Percentiles rank a stretch among this genome's conserved stretches.
phyloP scores from a whole-genome alignment of 192 early-diverging fungal species.

The Linnemannia exigua region DNA sequence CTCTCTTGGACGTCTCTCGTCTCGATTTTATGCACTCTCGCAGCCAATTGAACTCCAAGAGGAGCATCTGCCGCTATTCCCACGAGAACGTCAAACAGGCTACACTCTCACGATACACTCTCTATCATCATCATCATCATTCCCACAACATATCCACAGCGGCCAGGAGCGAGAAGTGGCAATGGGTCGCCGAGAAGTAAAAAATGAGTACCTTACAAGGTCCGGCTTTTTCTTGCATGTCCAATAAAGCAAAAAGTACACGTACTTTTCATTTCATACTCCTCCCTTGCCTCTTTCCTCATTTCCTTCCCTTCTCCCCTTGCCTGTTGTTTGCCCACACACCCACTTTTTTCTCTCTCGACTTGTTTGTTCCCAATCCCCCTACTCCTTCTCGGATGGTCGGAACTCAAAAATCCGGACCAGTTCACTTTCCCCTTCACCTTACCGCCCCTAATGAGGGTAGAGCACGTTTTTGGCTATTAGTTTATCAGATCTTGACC shows the following conservation, averaged over 20 bases:
- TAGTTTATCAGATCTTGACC: neutral
- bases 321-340: neutral
- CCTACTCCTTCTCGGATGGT: neutral
- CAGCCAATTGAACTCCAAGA: neutral
- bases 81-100: neutral
- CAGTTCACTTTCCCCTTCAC: neutral
- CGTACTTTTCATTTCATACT: constrained; percentile 4
- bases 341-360: neutral
- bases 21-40: neutral
- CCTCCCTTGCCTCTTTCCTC: neutral
- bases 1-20: too few species aligned
- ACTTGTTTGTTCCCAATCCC: neutral
- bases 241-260: neutral
- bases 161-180: neutral
- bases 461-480: neutral
- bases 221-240: neutral
- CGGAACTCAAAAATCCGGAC: constrained; percentile 5
- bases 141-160: neutral
- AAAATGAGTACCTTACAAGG: constrained; percentile 5
- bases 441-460: neutral
- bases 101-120: neutral
- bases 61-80: too few species aligned
- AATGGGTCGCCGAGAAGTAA: neutral
- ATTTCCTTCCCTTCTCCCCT: neutral
- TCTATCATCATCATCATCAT: neutral